Base-by-base conservation (phyloP, 805 yeast species). In the Candida pini region DNA sequence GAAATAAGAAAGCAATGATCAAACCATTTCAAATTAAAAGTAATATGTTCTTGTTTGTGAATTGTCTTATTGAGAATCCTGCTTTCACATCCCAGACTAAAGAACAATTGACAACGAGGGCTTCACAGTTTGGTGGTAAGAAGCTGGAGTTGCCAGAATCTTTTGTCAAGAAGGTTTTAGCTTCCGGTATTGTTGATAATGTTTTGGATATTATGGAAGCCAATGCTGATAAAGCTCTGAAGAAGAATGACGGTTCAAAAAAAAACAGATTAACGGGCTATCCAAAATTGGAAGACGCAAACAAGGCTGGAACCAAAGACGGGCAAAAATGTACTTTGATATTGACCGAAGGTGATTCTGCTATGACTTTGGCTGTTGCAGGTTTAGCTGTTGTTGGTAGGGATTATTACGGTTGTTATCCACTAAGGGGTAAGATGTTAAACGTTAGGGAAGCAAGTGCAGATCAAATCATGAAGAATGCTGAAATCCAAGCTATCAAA, bases 31-130 rank as follows among this genome's bases (percentile, higher is more conserved):
- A 92, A 61, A 83, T 92, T 38, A 79, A 81, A 54, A 87, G 81
- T 60, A 82, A 88, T 58, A 84, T 92, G 80, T 92, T 92, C 50
- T 52, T 92, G 23, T 92, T 92, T 50, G 68, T 92, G 42, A 92
- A 92, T 59, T 87, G 96, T 70, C 68, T 89, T 48, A 79, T 92
- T 60, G 96, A 88, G 55, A 92, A 92, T 49, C 98, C 98, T 0
- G 94, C 97, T 0, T 92, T 92, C 57, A 88, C 97, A 0, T 89
- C 97, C 1, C 98, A 92, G 63, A 92, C 98, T 0, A 92, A 92
- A 54, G 98, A 92, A 58, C 96, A 88, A 54, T 65, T 92, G 50
- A 89, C 96, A 17, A 87, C 97, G 1, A 79, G 92, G 54, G 78
- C 79, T 0, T 69, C 82, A 14, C 94, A 89, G 46, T 92, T 90